Evolutionary conservation across 176 grass and related monocot species (phyloP).

Genomic region (Eleusine coracana): DNA sequence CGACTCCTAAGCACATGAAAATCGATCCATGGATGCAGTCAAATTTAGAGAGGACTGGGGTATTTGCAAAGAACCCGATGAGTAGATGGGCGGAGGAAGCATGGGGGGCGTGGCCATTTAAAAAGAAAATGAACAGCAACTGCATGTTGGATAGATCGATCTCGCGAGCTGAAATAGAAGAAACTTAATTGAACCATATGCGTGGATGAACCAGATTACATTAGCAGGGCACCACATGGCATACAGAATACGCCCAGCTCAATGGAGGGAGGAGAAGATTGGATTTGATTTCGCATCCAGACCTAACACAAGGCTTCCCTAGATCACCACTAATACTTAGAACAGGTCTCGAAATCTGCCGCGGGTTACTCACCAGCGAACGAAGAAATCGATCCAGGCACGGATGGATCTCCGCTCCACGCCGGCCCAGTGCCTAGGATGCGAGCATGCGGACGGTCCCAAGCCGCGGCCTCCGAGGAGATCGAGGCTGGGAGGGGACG

Average conservation of each 20-base stretch:
- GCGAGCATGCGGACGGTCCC: neutral
- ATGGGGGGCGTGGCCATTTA: neutral
- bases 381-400: neutral
- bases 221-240: neutral
- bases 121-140: neutral
- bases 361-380: slow-evolving; percentile 14
- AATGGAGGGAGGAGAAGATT: neutral
- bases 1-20: neutral
- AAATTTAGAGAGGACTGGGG: neutral
- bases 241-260: neutral
- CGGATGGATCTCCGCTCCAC: neutral
- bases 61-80: slow-evolving; percentile 4
- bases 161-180: neutral
- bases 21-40: neutral
- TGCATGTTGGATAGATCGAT: neutral
- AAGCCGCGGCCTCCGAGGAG: neutral
- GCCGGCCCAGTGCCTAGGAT: neutral
- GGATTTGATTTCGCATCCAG: neutral
- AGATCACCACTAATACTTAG: neutral
- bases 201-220: neutral
- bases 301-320: neutral
- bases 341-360: neutral
- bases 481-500: neutral
- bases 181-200: neutral
- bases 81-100: neutral